phyloP scores from a whole-genome alignment of 2,329 filamentous ascomycete species.

The Allantophomopsis lycopodina region DNA sequence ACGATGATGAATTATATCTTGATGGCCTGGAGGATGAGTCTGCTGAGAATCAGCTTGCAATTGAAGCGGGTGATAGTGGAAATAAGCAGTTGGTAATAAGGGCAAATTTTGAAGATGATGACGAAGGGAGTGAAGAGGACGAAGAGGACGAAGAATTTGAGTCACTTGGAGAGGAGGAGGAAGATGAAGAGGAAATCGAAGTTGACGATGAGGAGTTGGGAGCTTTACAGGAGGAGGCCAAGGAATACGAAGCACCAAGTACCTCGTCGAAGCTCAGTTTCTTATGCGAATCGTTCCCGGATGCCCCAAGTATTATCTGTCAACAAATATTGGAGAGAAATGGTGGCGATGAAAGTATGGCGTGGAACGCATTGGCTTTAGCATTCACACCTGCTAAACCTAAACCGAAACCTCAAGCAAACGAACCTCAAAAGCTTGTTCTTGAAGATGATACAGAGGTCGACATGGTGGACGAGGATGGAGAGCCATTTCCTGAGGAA shows the following conservation, averaged over 20 bases:
- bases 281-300: slow-evolving; percentile 17
- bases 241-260: too few species aligned
- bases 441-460: background rate
- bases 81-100: slow-evolving; percentile 13
- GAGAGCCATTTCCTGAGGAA: slow-evolving; percentile 16
- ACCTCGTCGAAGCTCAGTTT: slow-evolving; percentile 9
- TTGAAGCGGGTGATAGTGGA: slow-evolving; percentile 2
- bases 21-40: slow-evolving; percentile 3
- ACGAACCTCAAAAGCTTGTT: background rate
- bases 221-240: background rate
- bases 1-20: slow-evolving; percentile 19
- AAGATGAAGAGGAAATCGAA: slow-evolving; percentile 6
- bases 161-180: background rate
- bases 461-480: slow-evolving; percentile 7
- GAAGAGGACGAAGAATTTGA: slow-evolving; percentile 14
- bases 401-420: slow-evolving; percentile 6
- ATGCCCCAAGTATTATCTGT: slow-evolving; percentile 13
- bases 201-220: slow-evolving; percentile 3
- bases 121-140: slow-evolving; percentile 17
- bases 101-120: slow-evolving; percentile 20
- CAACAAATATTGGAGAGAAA: slow-evolving; percentile 13
- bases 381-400: slow-evolving; percentile 13
- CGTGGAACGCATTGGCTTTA: slow-evolving; percentile 14
- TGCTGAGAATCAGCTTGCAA: too few species aligned
- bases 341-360: slow-evolving; percentile 12